These are phyloP conservation scores for Mrakia frigida DNA, from an alignment of 768 basidiomycete genomes.

Conservation along the genomic window DNA sequence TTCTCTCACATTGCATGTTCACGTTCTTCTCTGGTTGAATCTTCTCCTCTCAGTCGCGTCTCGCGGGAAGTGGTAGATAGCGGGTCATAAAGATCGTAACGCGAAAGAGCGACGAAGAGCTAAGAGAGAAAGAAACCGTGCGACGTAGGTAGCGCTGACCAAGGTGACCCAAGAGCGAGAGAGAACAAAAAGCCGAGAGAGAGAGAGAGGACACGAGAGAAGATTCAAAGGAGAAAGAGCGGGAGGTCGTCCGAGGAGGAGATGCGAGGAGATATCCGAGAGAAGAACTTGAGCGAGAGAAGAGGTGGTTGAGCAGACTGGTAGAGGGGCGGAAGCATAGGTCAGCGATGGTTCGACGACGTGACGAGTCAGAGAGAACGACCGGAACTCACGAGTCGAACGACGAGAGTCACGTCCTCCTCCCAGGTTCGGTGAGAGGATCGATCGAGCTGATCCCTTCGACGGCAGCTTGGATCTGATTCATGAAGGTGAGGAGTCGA, in stretches of 20 bases:
- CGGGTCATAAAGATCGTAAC: neutral
- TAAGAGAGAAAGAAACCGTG: neutral
- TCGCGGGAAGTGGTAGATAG: neutral
- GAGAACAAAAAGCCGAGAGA: neutral
- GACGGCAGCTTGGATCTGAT: neutral
- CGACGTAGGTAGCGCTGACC: no score
- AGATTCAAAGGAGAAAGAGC: neutral
- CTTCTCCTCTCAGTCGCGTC: neutral
- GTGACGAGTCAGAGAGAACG: neutral
- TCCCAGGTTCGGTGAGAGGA: neutral
- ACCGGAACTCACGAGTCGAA: neutral
- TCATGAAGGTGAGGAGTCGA: constrained; percentile 3
- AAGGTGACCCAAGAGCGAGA: neutral
- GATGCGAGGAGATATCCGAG: neutral
- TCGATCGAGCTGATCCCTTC: constrained; percentile 3
- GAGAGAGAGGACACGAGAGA: neutral
- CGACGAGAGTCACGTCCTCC: neutral
- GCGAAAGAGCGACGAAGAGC: neutral
- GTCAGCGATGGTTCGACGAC: neutral
- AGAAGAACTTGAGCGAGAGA: neutral
- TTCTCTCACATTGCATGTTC: no score
- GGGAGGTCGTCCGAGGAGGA: neutral
- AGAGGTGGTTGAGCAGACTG: neutral
- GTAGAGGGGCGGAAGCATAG: neutral
- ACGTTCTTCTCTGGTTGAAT: no score